A percentile compares a stretch with the other conserved stretches of the same genome.
These are phyloP conservation scores for Botrytis hyacinthi DNA, from an alignment of 2,329 filamentous ascomycete species.

Conservation along the genomic window DNA sequence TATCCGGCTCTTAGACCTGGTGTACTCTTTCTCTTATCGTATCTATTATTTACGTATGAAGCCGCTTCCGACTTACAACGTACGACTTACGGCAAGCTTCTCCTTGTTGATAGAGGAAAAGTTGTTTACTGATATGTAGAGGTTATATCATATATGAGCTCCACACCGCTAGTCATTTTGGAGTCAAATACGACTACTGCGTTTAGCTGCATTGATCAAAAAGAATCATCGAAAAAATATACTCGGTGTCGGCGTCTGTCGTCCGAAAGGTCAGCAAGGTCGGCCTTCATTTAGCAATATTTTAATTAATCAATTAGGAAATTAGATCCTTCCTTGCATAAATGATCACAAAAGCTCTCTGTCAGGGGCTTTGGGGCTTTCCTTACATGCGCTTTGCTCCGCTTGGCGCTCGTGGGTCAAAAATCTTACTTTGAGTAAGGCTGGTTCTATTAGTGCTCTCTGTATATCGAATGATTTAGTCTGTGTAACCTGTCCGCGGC, in stretches of 20 bases:
- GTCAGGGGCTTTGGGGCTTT: neutral
- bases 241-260: slow-evolving; percentile 6
- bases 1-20: neutral
- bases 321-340: slow-evolving; percentile 12
- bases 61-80: neutral
- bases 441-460: neutral
- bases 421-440: slow-evolving; percentile 3
- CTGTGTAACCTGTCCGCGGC: slow-evolving; percentile 15
- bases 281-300: slow-evolving; percentile 3
- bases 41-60: too few relatives aligned
- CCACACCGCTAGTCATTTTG: slow-evolving; percentile 16
- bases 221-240: neutral
- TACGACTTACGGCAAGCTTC: neutral
- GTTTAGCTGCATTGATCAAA: slow-evolving; percentile 1
- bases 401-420: neutral
- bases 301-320: neutral
- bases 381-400: slow-evolving; percentile 4
- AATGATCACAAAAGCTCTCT: neutral
- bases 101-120: neutral
- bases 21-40: neutral
- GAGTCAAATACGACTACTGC: slow-evolving; percentile 12
- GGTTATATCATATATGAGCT: neutral
- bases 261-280: neutral
- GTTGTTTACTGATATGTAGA: neutral
- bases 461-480: neutral